Conservation (phyloP, 495 filamentous ascomycete species). For the Talaromyces proteolyticus region DNA sequence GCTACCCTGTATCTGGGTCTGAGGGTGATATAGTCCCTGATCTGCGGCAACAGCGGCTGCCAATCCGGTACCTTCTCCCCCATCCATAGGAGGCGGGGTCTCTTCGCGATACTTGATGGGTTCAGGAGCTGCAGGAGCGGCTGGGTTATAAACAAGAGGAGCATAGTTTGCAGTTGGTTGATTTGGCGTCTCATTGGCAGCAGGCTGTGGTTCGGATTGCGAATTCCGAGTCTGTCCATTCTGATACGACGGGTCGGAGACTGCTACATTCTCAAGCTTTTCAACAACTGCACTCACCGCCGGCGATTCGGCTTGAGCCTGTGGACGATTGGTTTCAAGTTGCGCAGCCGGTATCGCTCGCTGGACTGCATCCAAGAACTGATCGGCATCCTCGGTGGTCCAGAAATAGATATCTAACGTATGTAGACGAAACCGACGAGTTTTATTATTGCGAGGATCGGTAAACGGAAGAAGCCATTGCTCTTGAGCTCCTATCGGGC, state of each 20-base stretch:
- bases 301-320: constrained; percentile 36
- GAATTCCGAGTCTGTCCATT: constrained; percentile 48
- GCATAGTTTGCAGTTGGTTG: constrained; percentile 34
- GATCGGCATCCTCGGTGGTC: constrained; percentile 66
- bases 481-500: constrained; percentile 32
- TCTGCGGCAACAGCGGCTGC: constrained; percentile 63
- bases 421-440: constrained; percentile 70
- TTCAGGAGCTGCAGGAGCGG: constrained; percentile 80
- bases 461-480: constrained; percentile 77
- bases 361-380: constrained; percentile 63
- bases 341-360: constrained; percentile 56
- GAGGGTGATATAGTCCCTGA: constrained; percentile 35
- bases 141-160: constrained; percentile 90
- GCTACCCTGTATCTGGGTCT: constrained; percentile 11
- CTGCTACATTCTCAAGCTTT: constrained; percentile 74
- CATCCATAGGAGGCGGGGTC: constrained; percentile 77
- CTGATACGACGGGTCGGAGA: constrained; percentile 56
- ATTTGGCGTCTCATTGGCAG: constrained; percentile 26
- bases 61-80: constrained; percentile 63
- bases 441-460: constrained; percentile 62
- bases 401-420: constrained; percentile 90
- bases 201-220: constrained; percentile 31
- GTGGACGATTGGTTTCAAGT: constrained; percentile 42
- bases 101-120: constrained; percentile 80
- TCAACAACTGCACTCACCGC: constrained; percentile 76